Evolutionary conservation across 257 asterid species (phyloP), one percentile per base, ranked within the genome.

Genomic region (Petunia secreta): DNA sequence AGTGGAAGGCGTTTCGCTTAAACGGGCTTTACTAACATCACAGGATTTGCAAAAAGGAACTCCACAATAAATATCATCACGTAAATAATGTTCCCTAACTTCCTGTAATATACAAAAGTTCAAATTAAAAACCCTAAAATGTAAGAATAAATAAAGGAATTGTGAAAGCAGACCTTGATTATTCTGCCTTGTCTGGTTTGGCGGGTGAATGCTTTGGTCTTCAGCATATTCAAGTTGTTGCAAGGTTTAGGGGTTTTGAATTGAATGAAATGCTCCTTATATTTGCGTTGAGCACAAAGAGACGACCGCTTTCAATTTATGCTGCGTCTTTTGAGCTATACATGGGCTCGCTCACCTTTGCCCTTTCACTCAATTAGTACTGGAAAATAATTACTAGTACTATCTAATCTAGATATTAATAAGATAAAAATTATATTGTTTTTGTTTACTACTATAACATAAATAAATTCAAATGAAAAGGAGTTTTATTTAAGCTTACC

Each of bases 31-130:
- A 4, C 92, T 81, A 71, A 85, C 85, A 60, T 90, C 89, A 55
- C 99, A 96, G 1, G 75, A 84, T 69, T 88, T 90, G 89, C 99
- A 96, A 60, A 91, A 89, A 4, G 95, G 89, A 15, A 92, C 97
- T 40, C 99, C 98, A n/a, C 99, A 96, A 37, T 87, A 91, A 59
- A 96, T 91, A 79, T 96, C 99, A 84, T 96, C 99, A 78, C 99
- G 86, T 79, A 96, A 81, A 79, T 96, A 96, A 82, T 94, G 98
- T 80, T 96, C 99, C 52, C 98, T 88, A 63, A 96, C 98, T 44
- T 88, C 95, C 99, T 95, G 86, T 39, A 71, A 80, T 15, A 34
- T 4, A 57, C 1, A 50, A 2, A 2, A 53, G 63, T 13, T 34
- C 2, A 14, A 5, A 37, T 44, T 16, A 50, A 44, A n/a, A 75